These are phyloP conservation scores for Bjerkandera adusta DNA, from an alignment of 1,284 basidiomycete species.

Conservation along the genomic window DNA sequence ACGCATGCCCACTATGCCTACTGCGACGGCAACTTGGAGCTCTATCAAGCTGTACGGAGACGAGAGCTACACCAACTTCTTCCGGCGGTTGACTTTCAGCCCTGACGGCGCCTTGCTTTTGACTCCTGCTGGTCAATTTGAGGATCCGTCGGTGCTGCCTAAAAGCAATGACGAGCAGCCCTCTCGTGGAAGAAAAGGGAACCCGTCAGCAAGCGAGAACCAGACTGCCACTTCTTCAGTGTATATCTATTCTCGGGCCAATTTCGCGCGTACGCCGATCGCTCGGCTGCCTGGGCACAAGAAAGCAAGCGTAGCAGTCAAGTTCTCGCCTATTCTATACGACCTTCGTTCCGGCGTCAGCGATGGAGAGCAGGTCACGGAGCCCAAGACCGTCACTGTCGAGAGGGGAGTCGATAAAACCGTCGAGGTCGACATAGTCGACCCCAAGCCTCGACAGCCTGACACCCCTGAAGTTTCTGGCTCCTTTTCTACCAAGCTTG, in stretches of 20 bases:
- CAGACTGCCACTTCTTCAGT: slow-evolving; percentile 62
- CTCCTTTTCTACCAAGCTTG: slow-evolving; percentile 12
- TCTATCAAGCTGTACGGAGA: slow-evolving; percentile 86
- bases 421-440: slow-evolving; percentile 50
- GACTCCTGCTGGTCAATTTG: slow-evolving; percentile 96
- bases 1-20: slow-evolving; percentile 53
- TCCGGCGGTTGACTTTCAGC: slow-evolving; percentile 90
- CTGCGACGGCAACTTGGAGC: slow-evolving; percentile 46
- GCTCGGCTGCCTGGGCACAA: slow-evolving; percentile 96
- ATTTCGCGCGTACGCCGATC: slow-evolving; percentile 88
- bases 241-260: slow-evolving; percentile 94
- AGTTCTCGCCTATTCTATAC: slow-evolving; percentile 93
- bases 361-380: slow-evolving; percentile 35
- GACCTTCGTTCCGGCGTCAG: slow-evolving; percentile 70
- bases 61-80: slow-evolving; percentile 95
- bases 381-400: slow-evolving; percentile 54
- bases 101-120: slow-evolving; percentile 92
- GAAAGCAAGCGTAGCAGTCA: slow-evolving; percentile 90
- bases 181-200: slow-evolving; percentile 51
- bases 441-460: slow-evolving; percentile 19
- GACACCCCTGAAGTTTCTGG: slow-evolving; percentile 13
- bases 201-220: slow-evolving; percentile 37
- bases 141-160: slow-evolving; percentile 74
- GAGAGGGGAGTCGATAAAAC: slow-evolving; percentile 73
- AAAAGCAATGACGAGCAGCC: slow-evolving; percentile 41